Evolutionary conservation across 176 grass and related monocot species (phyloP), one percentile per base, ranked within the genome.

Genomic region (Puccinellia tenuiflora): DNA sequence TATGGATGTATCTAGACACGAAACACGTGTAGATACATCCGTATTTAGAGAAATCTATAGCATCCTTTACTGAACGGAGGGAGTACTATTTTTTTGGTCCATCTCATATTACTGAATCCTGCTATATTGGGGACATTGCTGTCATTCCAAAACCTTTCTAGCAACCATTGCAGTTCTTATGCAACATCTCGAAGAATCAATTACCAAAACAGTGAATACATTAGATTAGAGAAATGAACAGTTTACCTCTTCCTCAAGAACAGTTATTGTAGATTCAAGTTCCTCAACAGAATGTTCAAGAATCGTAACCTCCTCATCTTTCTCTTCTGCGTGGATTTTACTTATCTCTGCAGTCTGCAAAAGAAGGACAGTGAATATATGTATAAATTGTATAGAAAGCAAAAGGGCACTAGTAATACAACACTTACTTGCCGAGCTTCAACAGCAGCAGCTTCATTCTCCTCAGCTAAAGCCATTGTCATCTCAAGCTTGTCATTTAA

Each of bases 221-320:
- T 46, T 54, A 37, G 24, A 82, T 37, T 9, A 76, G 56, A 79
- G 65, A 64, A 61, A 81, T 71, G 46, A 45, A 71, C 39, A 85
- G 9, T 29, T 39, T 91, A 90, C 94, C 87, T 94, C 92, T 74
- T 86, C 84, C 81, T 97, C 94, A 9, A 97, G 85, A 75, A 94
- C 79, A 90, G 81, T 87, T 84, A 97, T 90, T 39, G 94, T 97
- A 70, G 81, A 85, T 88, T 97, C 94, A 90, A 97, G 94, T 86
- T 91, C 94, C 71, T 83, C 79, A 72, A 97, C 79, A 24, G 91
- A 97, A 82, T 54, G 87, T 86, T 97, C 91, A 88, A 97, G 91
- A 87, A 94, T 89, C 31, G 86, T 94, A 80, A 97, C 91, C 51
- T 97, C 94, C 68, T 92, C 88, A 73, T 94, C 94, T 88, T 97